Percentiles rank a stretch among this genome's conserved stretches.
Conservation (phyloP, 768 basidiomycete genomes). For the Leccinum ochraceum region DNA sequence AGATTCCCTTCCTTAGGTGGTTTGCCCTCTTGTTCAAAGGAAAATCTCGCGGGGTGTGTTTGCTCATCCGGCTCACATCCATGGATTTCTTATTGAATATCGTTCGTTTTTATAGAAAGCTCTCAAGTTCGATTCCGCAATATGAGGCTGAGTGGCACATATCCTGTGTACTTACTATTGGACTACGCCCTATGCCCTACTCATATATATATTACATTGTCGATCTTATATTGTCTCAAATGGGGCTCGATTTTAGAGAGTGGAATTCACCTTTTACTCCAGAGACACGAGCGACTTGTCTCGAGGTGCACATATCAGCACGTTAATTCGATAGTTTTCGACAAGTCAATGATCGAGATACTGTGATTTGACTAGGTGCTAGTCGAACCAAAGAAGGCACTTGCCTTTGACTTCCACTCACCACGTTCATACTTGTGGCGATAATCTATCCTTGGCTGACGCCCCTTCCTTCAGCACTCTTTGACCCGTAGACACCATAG, state of each 20-base stretch:
- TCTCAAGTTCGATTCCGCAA: neutral
- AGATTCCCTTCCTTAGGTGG: slow-evolving; percentile 16
- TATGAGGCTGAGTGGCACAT: neutral
- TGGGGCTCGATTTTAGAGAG: too few relatives aligned
- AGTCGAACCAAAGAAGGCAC: neutral
- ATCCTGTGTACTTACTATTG: neutral
- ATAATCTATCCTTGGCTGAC: neutral
- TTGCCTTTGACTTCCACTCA: neutral
- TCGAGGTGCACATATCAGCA: too few relatives aligned
- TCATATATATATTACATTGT: too few relatives aligned
- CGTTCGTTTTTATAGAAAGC: slow-evolving; percentile 3
- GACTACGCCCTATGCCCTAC: neutral
- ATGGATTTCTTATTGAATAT: neutral
- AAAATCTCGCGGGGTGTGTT: slow-evolving; percentile 15
- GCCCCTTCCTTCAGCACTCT: neutral
- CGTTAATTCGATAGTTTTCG: too few relatives aligned
- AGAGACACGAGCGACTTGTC: too few relatives aligned
- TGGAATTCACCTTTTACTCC: too few relatives aligned
- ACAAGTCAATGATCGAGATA: neutral
- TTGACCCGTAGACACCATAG: neutral
- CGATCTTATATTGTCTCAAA: too few relatives aligned
- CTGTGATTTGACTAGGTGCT: neutral
- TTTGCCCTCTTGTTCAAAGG: slow-evolving; percentile 7
- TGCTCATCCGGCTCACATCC: neutral
- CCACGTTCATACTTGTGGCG: neutral